Evolutionary conservation across 768 basidiomycete species (phyloP).

Genomic region (Gloeostereum incarnatum): DNA sequence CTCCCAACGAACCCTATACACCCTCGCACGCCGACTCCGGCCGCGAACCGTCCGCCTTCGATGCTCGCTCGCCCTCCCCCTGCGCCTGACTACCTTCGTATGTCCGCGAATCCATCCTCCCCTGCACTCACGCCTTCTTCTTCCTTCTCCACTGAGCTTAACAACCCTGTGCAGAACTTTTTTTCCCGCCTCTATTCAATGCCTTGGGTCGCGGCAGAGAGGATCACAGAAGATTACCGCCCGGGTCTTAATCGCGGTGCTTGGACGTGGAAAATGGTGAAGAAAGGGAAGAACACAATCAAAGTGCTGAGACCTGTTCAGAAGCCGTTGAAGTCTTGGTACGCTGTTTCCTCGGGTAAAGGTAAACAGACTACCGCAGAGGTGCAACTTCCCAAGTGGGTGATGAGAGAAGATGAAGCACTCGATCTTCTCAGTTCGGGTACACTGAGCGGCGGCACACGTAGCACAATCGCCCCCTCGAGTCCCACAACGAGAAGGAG

Average conservation of each 20-base stretch:
- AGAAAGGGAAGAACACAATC: neutral
- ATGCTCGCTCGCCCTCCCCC: conserved; percentile 10
- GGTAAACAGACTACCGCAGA: neutral
- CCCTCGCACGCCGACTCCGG: conserved; percentile 10
- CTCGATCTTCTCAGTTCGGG: neutral
- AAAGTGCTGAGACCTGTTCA: conserved; percentile 1
- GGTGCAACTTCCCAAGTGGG: conserved; percentile 1
- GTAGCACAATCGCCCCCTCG: too few species aligned
- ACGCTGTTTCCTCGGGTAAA: neutral
- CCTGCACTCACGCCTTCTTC: conserved; percentile 6
- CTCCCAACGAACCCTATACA: conserved; percentile 9
- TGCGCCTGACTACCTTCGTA: conserved; percentile 12
- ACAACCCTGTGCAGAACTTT: conserved; percentile 7
- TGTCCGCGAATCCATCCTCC: conserved; percentile 9
- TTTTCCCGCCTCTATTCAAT: conserved; percentile 9
- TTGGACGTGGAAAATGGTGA: neutral
- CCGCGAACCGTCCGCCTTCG: conserved; percentile 9
- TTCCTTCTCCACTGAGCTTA: conserved; percentile 11
- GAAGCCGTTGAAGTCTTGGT: conserved; percentile 1
- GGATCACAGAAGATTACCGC: conserved; percentile 8
- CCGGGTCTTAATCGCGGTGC: conserved; percentile 1
- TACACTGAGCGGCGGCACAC: too few species aligned
- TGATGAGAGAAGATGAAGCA: neutral
- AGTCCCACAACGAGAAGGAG: too few species aligned
- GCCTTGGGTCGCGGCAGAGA: conserved; percentile 12